A percentile compares a stretch with the other conserved stretches of the same genome.
phyloP scores from a whole-genome alignment of 495 filamentous ascomycete species.

The Cercophora newfieldiana region DNA sequence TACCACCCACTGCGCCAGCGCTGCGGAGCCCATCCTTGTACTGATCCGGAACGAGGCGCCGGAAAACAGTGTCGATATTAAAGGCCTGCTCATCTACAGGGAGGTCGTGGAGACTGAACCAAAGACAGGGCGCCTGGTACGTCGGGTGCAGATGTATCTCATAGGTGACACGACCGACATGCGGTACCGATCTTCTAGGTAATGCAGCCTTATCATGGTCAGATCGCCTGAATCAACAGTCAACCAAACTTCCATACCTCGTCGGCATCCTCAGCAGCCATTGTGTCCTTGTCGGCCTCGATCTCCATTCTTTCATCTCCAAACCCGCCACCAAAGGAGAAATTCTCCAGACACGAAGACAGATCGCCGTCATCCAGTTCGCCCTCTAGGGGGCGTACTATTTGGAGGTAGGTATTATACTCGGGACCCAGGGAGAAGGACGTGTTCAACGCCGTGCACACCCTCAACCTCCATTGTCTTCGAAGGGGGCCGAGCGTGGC shows the following conservation, averaged over 20 bases:
- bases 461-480: slow-evolving; percentile 42
- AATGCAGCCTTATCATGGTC: slow-evolving; percentile 11
- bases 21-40: slow-evolving; percentile 57
- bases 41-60: slow-evolving; percentile 64
- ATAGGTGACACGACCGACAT: slow-evolving; percentile 57
- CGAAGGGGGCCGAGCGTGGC: slow-evolving; percentile 51
- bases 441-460: slow-evolving; percentile 38
- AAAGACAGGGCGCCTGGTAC: slow-evolving; percentile 60
- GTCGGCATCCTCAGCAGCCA: slow-evolving; percentile 50
- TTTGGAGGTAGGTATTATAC: slow-evolving; percentile 47
- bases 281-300: slow-evolving; percentile 32
- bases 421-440: slow-evolving; percentile 33
- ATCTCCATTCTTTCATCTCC: slow-evolving; percentile 5
- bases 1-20: slow-evolving; percentile 68
- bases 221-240: not conserved
- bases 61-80: slow-evolving; percentile 66
- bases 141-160: slow-evolving; percentile 59
- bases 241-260: slow-evolving; percentile 33
- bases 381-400: slow-evolving; percentile 46
- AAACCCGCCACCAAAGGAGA: slow-evolving; percentile 32
- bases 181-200: slow-evolving; percentile 23
- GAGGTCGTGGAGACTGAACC: slow-evolving; percentile 54
- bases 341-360: slow-evolving; percentile 37
- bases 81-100: slow-evolving; percentile 43
- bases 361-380: slow-evolving; percentile 45